Conservation (phyloP, 176 grass and related monocot genomes). For the Carex parvula region DNA sequence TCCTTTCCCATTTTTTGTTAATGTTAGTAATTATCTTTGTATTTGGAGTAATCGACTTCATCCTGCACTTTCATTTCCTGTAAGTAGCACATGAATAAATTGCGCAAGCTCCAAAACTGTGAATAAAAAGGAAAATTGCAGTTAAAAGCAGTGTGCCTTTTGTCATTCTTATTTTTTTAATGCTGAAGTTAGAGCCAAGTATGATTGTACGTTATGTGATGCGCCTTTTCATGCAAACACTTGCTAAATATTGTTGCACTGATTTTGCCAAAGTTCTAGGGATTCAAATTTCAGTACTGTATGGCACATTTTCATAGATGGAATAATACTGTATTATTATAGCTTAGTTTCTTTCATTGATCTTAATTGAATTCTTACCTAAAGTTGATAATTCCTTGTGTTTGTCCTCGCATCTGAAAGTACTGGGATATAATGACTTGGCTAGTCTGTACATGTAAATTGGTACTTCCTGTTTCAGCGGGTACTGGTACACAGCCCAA, state of each 20-base stretch:
- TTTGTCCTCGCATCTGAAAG: background rate
- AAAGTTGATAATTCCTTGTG: background rate
- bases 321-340: background rate
- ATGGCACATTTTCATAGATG: background rate
- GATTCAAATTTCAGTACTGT: background rate
- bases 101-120: background rate
- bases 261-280: background rate
- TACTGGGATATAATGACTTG: background rate
- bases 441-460: background rate
- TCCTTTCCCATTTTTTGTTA: background rate
- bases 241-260: background rate
- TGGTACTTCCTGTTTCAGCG: background rate
- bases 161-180: background rate
- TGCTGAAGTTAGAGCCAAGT: background rate
- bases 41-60: background rate
- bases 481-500: background rate
- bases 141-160: background rate
- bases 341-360: background rate
- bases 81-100: background rate
- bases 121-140: background rate
- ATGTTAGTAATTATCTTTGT: background rate
- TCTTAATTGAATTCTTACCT: background rate
- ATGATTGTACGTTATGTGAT: background rate
- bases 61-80: background rate
- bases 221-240: background rate